Conservation (phyloP, 129 eudicot species). For the Flaveria ramosissima region DNA sequence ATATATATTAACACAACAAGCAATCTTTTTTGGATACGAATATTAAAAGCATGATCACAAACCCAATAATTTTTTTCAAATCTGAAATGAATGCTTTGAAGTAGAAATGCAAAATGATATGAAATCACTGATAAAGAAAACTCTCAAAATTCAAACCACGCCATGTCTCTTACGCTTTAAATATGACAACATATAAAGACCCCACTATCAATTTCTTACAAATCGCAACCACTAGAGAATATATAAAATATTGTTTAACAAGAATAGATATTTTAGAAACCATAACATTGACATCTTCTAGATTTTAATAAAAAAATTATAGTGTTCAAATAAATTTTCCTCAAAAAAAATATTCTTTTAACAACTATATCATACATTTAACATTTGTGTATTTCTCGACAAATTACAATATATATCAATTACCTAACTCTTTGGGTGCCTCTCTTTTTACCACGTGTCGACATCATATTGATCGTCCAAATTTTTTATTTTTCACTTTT, state of each 20-base stretch:
- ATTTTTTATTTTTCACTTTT: too few species aligned
- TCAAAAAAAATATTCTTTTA: too few species aligned
- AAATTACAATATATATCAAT: too few species aligned
- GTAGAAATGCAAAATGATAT: conserved; percentile 29
- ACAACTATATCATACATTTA: too few species aligned
- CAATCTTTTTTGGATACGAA: not conserved
- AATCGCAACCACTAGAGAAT: conserved; percentile 24
- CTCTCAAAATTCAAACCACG: conserved; percentile 36
- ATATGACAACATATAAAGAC: conserved; percentile 33
- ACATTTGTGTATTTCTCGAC: too few species aligned
- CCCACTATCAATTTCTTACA: conserved; percentile 28
- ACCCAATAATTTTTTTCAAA: conserved; percentile 28
- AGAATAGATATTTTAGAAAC: not conserved
- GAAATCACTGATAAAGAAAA: conserved; percentile 35
- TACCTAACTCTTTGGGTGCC: too few species aligned
- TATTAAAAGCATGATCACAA: conserved; percentile 31
- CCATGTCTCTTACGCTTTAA: conserved; percentile 33
- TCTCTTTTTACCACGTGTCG: too few species aligned
- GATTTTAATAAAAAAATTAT: too few species aligned
- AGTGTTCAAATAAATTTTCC: too few species aligned
- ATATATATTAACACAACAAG: too few species aligned
- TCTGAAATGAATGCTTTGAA: conserved; percentile 33
- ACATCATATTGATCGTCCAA: too few species aligned
- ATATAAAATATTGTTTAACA: not conserved
- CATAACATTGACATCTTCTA: too few species aligned